Evolutionary conservation across 2,329 filamentous ascomycete genomes (phyloP).

Genomic region (Clonostachys sp.): DNA sequence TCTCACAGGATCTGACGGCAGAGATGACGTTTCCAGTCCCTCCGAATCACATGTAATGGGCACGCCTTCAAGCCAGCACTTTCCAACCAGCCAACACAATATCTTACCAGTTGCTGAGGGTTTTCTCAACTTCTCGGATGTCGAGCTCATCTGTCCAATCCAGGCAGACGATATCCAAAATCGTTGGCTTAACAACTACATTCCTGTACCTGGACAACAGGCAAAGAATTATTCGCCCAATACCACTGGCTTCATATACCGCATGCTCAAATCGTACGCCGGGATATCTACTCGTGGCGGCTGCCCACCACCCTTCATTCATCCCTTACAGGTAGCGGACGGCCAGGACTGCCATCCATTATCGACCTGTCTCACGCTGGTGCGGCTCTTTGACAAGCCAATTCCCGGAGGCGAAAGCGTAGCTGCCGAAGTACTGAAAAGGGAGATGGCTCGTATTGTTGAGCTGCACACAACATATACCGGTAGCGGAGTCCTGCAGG

Average conservation of each 20-base stretch:
- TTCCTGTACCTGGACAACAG: conserved; percentile 35
- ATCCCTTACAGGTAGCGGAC: conserved; percentile 22
- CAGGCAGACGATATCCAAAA: conserved; percentile 39
- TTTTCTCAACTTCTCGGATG: conserved; percentile 21
- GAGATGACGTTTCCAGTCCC: too few relatives aligned
- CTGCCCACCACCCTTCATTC: conserved; percentile 35
- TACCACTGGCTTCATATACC: conserved; percentile 30
- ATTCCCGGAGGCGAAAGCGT: conserved; percentile 22
- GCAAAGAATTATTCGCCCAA: conserved; percentile 31
- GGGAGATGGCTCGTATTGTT: too few relatives aligned
- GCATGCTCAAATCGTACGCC: conserved; percentile 38
- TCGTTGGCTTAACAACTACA: conserved; percentile 42
- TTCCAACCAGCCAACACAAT: too few relatives aligned
- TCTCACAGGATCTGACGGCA: too few relatives aligned
- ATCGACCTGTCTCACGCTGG: conserved; percentile 31
- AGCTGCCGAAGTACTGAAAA: conserved; percentile 13
- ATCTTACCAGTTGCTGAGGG: too few relatives aligned
- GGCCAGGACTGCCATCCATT: conserved; percentile 17
- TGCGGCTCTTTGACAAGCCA: conserved; percentile 30
- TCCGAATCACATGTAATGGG: too few relatives aligned
- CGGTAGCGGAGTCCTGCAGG: conserved; percentile 6
- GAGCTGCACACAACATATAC: too few relatives aligned
- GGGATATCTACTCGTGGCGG: conserved; percentile 26
- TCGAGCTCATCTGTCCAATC: conserved; percentile 37
- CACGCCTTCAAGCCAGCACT: too few relatives aligned